These are phyloP conservation scores for Vachellia collinsii DNA, from an alignment of 306 rosid species.

Conservation along the genomic window DNA sequence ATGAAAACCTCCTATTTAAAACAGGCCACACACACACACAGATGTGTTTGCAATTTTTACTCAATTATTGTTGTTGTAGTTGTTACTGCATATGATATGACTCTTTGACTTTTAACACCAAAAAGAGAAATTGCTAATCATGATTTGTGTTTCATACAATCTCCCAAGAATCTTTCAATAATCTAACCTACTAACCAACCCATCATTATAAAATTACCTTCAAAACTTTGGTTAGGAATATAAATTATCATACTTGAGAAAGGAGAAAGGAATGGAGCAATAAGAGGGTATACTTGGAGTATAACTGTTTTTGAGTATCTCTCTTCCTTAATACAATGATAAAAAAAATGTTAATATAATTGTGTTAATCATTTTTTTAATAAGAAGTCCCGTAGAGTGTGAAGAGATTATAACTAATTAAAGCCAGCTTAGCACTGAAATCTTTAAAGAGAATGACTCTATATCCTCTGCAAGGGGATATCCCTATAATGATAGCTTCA, in stretches of 20 bases:
- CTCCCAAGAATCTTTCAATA: slow-evolving; percentile 4
- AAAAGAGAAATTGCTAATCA: slow-evolving; percentile 5
- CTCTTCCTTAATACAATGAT: slow-evolving; percentile 15
- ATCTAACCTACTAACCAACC: neutral
- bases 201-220: neutral
- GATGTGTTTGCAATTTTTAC: neutral
- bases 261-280: neutral
- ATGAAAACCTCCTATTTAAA: neutral
- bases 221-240: neutral
- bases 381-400: too few relatives aligned
- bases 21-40: neutral
- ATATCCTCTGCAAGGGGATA: too few relatives aligned
- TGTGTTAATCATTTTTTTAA: neutral
- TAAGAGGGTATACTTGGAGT: neutral
- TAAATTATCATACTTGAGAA: neutral
- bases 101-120: slow-evolving; percentile 9
- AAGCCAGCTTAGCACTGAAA: too few relatives aligned
- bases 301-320: neutral
- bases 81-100: slow-evolving; percentile 1
- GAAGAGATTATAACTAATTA: too few relatives aligned
- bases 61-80: neutral
- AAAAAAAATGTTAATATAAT: neutral
- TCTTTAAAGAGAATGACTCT: too few relatives aligned
- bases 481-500: too few relatives aligned
- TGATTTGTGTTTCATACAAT: neutral